Evolutionary conservation across 176 grass and related monocot species (phyloP).

Genomic region (Musa troglodytarum): DNA sequence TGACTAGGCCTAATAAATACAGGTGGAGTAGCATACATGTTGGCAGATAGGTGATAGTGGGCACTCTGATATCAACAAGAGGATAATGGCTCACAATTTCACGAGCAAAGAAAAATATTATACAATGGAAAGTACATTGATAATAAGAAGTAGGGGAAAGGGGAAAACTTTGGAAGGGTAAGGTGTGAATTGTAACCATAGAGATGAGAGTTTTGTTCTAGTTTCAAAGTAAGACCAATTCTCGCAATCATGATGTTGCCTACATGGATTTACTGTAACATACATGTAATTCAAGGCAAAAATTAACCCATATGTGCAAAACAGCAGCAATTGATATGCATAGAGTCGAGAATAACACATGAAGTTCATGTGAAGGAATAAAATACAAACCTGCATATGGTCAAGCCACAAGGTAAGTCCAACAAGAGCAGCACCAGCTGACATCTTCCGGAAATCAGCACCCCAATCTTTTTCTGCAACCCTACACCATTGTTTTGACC

Average conservation of each 20-base stretch:
- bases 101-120: background rate
- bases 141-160: background rate
- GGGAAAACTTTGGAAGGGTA: background rate
- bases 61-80: no score
- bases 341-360: background rate
- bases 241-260: background rate
- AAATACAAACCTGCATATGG: conserved; percentile 76
- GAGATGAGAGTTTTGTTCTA: background rate
- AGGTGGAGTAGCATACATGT: background rate
- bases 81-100: no score
- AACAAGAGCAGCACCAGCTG: conserved; percentile 77
- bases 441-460: conserved; percentile 79
- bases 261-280: background rate
- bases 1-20: background rate
- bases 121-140: background rate
- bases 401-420: conserved; percentile 92
- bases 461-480: conserved; percentile 75
- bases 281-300: no score
- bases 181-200: background rate
- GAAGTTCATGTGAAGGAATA: background rate
- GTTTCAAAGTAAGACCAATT: background rate
- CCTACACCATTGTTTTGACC: conserved; percentile 22
- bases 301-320: no score
- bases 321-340: no score
- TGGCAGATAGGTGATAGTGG: no score